Base-by-base conservation (phyloP, 306 rosid genomes). In the Crotalaria pallida region DNA sequence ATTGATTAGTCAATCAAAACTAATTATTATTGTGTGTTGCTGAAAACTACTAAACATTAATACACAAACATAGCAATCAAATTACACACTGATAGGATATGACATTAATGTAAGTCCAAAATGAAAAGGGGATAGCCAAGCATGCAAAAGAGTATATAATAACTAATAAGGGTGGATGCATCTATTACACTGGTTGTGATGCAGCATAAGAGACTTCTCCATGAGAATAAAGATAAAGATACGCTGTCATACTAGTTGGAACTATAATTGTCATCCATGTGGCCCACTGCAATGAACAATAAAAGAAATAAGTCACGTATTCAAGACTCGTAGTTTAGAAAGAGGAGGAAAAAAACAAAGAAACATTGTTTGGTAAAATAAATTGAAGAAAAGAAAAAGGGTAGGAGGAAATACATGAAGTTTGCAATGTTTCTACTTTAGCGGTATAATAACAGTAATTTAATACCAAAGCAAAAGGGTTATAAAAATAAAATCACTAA, bases 131-230 rank as follows among this genome's bases (percentile, higher is more conserved):
- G 55, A 74, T 21, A 58, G 56, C 27, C 23, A 62, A 60, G 60
- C 36, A 60, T 76, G 56, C 56, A 61, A 59, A 57, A 49, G 6
- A 9, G 1, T 29, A 49, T 64, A 62, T 57, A 69, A 66, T 33
- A 72, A 65, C 40, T 59, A 57, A 62, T 69, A 71, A 74, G 82
- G 75, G 82, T 78, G 89, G 97, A 89, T 82, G 95, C 96, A 74
- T 91, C 96, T 95, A 95, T 95, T 95, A 91, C 99, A 95, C 99
- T 85, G 99, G 99, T 95, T 95, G 99, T 73, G 96, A 91, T 84
- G 99, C 99, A 82, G 99, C 97, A 71, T 89, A 84, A 18, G 96
- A 83, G 61, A 95, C 99, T 91, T 95, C 99, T 76, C 97, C 99
- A 45, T 82, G 92, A 44, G 99, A 95, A 78, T 95, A 95, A 69